Base-by-base conservation (phyloP, 345 rosid genomes). In the Xanthoceras sorbifolium region DNA sequence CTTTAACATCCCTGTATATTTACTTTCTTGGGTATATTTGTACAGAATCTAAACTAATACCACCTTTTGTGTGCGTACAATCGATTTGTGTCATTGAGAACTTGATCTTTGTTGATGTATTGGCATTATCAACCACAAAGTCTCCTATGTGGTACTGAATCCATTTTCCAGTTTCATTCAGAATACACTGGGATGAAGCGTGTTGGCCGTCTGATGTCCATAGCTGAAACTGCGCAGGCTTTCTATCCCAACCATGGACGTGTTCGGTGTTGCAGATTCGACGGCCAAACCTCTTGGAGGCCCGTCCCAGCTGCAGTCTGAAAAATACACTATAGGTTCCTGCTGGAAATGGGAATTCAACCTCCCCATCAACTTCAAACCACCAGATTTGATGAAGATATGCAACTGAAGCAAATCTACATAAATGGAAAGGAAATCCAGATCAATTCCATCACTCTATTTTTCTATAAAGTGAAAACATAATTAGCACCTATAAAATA, bases 1-100 rank as follows among this genome's bases (percentile, higher is more conserved):
- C 86, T 66, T 83, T 66, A 92, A 85, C 93, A 86, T 86, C 75
- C 85, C 90, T 84, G 80, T 88, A 50, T 81, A 87, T 63, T 81
- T 85, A 87, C 59, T 81, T 85, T 76, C 90, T 86, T 1, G 99
- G 99, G 83, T 77, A 90, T 78, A 94, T 87, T 63, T 85, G 69
- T 20, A 92, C 95, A 50, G 92, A 89, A 80, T 97, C 98, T 78
- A 97, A 54, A 81, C 95, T 92, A 0, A 97, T 85, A 61, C 99
- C 99, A 2, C 99, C 99, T 84, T 97, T 97, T 22, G 97, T 94
- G 81, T 97, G 99, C 0, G 99, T 97, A 82, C 99, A 97, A 78
- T 97, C 99, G 18, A 97, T 97, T 80, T 97, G 99, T 34, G 90
- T 97, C 93, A 92, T 85, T 0, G 98, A 91, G 85, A 94, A 90